Percentiles rank a stretch among this genome's conserved stretches.
Conservation (phyloP, 768 basidiomycete genomes). For the Tubosaeta sp. region DNA sequence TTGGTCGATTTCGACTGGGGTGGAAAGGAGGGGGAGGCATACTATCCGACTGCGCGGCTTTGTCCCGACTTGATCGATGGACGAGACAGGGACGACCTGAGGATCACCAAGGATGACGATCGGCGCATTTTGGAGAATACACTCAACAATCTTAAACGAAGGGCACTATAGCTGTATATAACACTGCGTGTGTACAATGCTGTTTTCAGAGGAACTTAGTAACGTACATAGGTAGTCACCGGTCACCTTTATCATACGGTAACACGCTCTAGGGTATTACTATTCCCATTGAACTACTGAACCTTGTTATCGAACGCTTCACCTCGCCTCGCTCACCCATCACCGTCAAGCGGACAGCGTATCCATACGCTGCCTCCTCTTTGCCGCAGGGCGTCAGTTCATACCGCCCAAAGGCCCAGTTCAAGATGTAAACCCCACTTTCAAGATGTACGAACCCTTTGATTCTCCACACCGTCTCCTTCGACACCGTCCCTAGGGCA, state of each 20-base stretch:
- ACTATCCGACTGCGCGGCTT: background rate
- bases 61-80: background rate
- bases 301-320: slow-evolving; percentile 46
- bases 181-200: too few species aligned
- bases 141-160: too few species aligned
- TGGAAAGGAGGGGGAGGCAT: background rate
- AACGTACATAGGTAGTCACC: too few species aligned
- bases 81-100: background rate
- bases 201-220: too few species aligned
- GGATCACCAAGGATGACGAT: background rate
- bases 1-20: background rate
- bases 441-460: slow-evolving; percentile 77
- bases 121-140: too few species aligned
- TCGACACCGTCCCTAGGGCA: slow-evolving; percentile 52
- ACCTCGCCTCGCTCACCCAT: slow-evolving; percentile 92
- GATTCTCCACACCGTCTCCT: slow-evolving; percentile 73
- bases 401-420: slow-evolving; percentile 92
- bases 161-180: too few species aligned
- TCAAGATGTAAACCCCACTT: slow-evolving; percentile 54
- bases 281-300: slow-evolving; percentile 47
- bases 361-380: slow-evolving; percentile 19
- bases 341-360: slow-evolving; percentile 63
- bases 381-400: slow-evolving; percentile 50
- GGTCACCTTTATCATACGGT: background rate
- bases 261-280: slow-evolving; percentile 23